Percentiles rank a stretch among this genome's conserved stretches.
These are phyloP conservation scores for Lentinula sp. DNA, from an alignment of 768 basidiomycete genomes.

Conservation along the genomic window DNA sequence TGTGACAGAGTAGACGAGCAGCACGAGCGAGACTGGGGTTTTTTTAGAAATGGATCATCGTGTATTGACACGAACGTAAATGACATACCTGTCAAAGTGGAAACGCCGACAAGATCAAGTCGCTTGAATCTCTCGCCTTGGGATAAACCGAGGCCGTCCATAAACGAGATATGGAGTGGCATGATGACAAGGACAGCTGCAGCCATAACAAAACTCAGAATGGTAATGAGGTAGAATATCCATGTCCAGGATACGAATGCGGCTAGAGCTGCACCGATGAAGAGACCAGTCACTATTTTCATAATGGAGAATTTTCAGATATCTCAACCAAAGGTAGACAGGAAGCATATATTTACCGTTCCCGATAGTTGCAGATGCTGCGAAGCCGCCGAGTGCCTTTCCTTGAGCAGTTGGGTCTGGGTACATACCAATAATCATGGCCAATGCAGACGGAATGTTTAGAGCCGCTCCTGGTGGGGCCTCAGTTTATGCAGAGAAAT, in stretches of 20 bases:
- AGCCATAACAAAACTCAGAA: constrained; percentile 25
- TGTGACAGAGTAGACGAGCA: constrained; percentile 38
- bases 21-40: constrained; percentile 24
- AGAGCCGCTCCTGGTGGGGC: constrained; percentile 27
- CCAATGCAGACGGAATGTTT: constrained; percentile 36
- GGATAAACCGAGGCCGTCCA: not conserved
- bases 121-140: constrained; percentile 2
- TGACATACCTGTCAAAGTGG: constrained; percentile 3
- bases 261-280: constrained; percentile 33
- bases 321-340: not conserved
- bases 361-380: constrained; percentile 37
- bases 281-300: constrained; percentile 23
- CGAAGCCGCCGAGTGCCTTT: constrained; percentile 37
- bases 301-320: not conserved
- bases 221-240: constrained; percentile 39
- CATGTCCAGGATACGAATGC: constrained; percentile 31
- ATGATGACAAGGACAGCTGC: not conserved
- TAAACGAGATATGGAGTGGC: not conserved
- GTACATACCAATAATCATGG: constrained; percentile 41
- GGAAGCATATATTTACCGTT: constrained; percentile 22
- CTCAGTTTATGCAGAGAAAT: not conserved
- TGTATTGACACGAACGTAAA: not conserved
- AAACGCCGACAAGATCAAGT: constrained; percentile 8
- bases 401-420: constrained; percentile 36
- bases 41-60: not conserved